phyloP scores from a whole-genome alignment of 192 early-diverging fungal genomes.

The Jimgerdemannia flammicorona region DNA sequence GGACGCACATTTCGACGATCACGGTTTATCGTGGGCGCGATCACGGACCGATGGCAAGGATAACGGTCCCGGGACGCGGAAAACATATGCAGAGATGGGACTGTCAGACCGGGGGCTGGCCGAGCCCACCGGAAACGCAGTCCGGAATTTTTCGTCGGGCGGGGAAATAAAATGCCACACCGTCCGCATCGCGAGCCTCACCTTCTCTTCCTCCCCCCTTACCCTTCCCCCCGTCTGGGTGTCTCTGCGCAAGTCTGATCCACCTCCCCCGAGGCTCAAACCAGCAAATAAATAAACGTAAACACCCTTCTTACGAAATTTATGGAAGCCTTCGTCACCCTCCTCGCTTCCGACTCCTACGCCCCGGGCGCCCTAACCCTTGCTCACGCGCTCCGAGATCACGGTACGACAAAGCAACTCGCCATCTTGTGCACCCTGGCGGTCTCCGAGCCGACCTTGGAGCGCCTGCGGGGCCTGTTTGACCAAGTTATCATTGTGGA shows the following conservation, averaged over 20 bases:
- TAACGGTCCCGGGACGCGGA: background rate
- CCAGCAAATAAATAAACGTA: too few species aligned
- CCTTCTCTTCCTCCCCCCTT: too few species aligned
- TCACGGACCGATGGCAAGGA: background rate
- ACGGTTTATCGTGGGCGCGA: background rate
- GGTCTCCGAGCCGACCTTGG: constrained; percentile 46
- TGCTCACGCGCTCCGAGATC: constrained; percentile 67
- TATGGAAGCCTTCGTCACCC: constrained; percentile 74
- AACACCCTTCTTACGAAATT: background rate
- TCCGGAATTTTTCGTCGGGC: too few species aligned
- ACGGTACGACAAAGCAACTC: constrained; percentile 56
- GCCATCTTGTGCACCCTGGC: constrained; percentile 67
- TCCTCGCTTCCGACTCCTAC: constrained; percentile 84
- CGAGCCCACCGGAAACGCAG: too few species aligned
- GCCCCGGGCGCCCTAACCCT: constrained; percentile 81
- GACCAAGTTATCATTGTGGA: constrained; percentile 73
- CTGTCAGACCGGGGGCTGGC: background rate
- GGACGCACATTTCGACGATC: too few species aligned
- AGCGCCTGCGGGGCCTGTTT: constrained; percentile 54
- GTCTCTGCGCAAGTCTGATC: too few species aligned
- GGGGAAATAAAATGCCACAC: too few species aligned
- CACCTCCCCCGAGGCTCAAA: too few species aligned
- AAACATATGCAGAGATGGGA: background rate
- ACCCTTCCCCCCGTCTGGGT: too few species aligned
- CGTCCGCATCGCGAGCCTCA: too few species aligned